phyloP scores from a whole-genome alignment of 345 rosid genomes.

The Leavenworthia alabamica region DNA sequence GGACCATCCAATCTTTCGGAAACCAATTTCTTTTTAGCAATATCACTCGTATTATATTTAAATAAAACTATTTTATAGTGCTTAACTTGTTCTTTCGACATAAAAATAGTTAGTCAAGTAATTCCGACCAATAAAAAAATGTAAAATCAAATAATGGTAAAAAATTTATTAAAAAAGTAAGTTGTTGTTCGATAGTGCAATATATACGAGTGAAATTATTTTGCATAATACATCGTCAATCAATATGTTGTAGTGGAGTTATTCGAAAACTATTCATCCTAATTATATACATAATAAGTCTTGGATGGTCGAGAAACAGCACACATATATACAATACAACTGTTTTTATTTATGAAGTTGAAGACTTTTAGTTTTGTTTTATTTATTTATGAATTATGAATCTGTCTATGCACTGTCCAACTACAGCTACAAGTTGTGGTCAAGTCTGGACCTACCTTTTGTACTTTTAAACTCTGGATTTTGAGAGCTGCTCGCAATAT shows the following conservation, averaged over 20 bases:
- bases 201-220: background rate
- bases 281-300: too few relatives aligned
- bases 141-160: background rate
- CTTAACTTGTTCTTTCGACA: background rate
- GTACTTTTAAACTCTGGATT: conserved; percentile 14
- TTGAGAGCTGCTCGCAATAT: conserved; percentile 26
- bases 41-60: background rate
- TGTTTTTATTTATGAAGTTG: conserved; percentile 12
- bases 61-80: background rate
- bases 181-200: background rate
- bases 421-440: conserved; percentile 23
- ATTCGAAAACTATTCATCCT: background rate
- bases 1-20: background rate
- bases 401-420: conserved; percentile 4
- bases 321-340: conserved; percentile 14
- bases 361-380: conserved; percentile 5
- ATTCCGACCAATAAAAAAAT: background rate
- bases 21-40: background rate
- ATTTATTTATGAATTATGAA: conserved; percentile 8
- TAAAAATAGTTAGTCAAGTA: background rate
- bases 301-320: conserved; percentile 22
- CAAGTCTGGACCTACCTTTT: conserved; percentile 16
- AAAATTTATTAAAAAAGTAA: background rate
- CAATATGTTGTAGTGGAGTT: background rate
- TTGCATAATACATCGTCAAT: background rate